Conservation (phyloP, 805 yeast species). For the Candida silvicultrix region DNA sequence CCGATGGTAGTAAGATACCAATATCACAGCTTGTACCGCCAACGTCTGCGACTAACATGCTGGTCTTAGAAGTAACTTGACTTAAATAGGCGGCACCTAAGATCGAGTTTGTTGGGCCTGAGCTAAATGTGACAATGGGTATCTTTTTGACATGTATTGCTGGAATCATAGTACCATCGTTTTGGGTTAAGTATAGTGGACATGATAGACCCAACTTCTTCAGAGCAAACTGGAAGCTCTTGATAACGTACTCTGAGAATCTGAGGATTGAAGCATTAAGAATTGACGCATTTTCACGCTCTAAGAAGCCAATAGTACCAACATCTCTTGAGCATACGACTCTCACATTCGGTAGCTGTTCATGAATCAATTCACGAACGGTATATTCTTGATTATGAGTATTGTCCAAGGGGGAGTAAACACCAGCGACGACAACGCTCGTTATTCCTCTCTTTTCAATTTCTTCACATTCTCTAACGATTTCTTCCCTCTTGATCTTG, state of each 20-base stretch:
- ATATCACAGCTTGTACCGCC: slow-evolving; percentile 49
- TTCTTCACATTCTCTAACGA: slow-evolving; percentile 21
- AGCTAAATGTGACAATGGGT: slow-evolving; percentile 42
- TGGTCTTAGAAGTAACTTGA: background rate
- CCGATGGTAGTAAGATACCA: slow-evolving; percentile 36
- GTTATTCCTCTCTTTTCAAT: slow-evolving; percentile 25
- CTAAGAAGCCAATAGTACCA: slow-evolving; percentile 35
- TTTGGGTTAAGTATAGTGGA: slow-evolving; percentile 38
- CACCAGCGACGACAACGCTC: slow-evolving; percentile 32
- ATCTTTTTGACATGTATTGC: slow-evolving; percentile 30
- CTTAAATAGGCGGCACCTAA: slow-evolving; percentile 41
- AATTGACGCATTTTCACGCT: slow-evolving; percentile 39
- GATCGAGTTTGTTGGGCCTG: slow-evolving; percentile 45
- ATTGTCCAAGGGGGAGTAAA: slow-evolving; percentile 29
- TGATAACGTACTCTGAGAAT: slow-evolving; percentile 34
- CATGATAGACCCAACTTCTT: slow-evolving; percentile 28
- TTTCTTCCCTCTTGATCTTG: slow-evolving; percentile 23
- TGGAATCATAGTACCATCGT: slow-evolving; percentile 41
- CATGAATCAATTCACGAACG: slow-evolving; percentile 25
- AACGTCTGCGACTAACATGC: slow-evolving; percentile 32
- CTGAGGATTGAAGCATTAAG: slow-evolving; percentile 34
- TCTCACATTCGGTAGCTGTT: slow-evolving; percentile 26
- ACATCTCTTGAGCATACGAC: slow-evolving; percentile 32
- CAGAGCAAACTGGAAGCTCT: slow-evolving; percentile 31
- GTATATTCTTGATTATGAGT: slow-evolving; percentile 26